Evolutionary conservation across 2,329 filamentous ascomycete genomes (phyloP).

Genomic region (Zasmidium citrigriseum): DNA sequence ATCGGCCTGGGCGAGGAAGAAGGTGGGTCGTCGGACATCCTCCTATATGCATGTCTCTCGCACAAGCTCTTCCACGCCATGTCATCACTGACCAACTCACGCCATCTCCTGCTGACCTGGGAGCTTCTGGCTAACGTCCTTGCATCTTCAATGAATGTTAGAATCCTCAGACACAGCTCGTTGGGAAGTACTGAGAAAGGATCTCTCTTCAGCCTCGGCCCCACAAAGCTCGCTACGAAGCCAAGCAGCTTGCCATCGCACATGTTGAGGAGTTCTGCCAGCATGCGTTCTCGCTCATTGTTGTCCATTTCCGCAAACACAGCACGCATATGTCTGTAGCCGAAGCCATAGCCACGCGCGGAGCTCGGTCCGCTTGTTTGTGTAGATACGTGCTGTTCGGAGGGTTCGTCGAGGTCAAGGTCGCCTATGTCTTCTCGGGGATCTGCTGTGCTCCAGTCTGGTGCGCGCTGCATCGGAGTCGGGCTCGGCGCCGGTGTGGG

Average conservation of each 20-base stretch:
- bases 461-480: slow-evolving; percentile 62
- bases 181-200: slow-evolving; percentile 90
- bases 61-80: slow-evolving; percentile 98
- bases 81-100: slow-evolving; percentile 90
- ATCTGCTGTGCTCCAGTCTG: slow-evolving; percentile 75
- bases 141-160: slow-evolving; percentile 96
- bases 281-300: slow-evolving; percentile 73
- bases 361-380: slow-evolving; percentile 27
- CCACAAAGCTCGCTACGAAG: slow-evolving; percentile 95
- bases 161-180: slow-evolving; percentile 87
- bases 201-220: slow-evolving; percentile 91
- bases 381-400: slow-evolving; percentile 20
- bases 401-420: slow-evolving; percentile 31
- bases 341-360: slow-evolving; percentile 32
- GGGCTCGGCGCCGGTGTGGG: slow-evolving; percentile 69
- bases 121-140: slow-evolving; percentile 90
- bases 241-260: slow-evolving; percentile 94
- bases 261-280: slow-evolving; percentile 86
- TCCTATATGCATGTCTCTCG: slow-evolving; percentile 87
- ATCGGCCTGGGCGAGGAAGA: slow-evolving; percentile 22
- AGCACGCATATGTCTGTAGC: slow-evolving; percentile 71
- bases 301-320: slow-evolving; percentile 78
- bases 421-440: slow-evolving; percentile 78
- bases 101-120: slow-evolving; percentile 94
- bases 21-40: slow-evolving; percentile 49